Evolutionary conservation across 768 basidiomycete genomes (phyloP).

Genomic region (Podaxis sp.): DNA sequence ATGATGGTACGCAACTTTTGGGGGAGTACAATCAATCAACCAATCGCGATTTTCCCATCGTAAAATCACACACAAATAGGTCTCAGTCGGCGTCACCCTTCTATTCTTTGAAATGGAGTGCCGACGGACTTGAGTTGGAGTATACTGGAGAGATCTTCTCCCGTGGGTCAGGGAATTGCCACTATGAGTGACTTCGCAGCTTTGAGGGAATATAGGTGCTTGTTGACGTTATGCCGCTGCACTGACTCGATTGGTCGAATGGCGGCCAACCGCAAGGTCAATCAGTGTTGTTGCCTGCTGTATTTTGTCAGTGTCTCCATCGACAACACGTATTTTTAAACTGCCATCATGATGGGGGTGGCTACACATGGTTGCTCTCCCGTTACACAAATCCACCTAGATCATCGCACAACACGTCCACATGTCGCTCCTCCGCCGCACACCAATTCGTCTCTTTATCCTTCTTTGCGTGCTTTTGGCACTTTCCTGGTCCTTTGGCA

Average conservation of each 20-base stretch:
- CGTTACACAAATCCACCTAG: slow-evolving; percentile 10
- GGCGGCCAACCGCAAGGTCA: background rate
- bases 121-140: background rate
- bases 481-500: slow-evolving; percentile 35
- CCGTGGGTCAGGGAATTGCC: background rate
- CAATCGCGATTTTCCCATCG: slow-evolving; percentile 1
- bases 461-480: slow-evolving; percentile 31
- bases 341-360: background rate
- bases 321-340: background rate
- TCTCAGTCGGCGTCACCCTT: background rate
- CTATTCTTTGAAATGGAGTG: background rate
- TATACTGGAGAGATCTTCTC: background rate
- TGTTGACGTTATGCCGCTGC: background rate
- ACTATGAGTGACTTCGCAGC: background rate
- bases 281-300: background rate
- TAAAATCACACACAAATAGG: background rate
- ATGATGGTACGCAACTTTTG: background rate
- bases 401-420: background rate
- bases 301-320: background rate
- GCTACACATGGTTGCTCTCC: background rate
- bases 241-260: background rate
- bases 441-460: slow-evolving; percentile 29
- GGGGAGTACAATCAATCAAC: background rate
- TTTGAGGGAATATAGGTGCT: background rate
- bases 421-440: slow-evolving; percentile 35